Evolutionary conservation across 2,329 filamentous ascomycete species (phyloP), one percentile per base, ranked within the genome.

Genomic region (Hymenoscyphus scutula): DNA sequence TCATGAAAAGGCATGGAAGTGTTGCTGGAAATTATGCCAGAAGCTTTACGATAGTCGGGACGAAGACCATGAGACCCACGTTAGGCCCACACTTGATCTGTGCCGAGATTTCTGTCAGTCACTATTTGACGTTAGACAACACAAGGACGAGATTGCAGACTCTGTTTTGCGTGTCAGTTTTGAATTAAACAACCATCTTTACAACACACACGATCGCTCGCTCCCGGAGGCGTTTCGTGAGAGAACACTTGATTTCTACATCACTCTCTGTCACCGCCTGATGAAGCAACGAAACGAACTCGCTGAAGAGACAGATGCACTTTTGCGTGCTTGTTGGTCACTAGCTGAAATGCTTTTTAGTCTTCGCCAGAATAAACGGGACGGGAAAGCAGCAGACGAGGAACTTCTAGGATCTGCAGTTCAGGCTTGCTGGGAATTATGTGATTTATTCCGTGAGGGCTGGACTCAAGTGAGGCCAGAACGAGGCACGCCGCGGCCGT

Each of bases 291-390:
- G 91, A 62, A 89, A 85, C 59, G 89, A 91, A 30, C 76, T 93
- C 1, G 88, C 87, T 0, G 88, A 90, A 65, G 91, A 97, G 71
- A 94, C 91, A 0, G 92, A 97, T 74, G 88, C 90, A 6, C 81
- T 97, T 3, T 82, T 97, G 3, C 84, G 89, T 61, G 91, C 92
- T 25, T 97, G 93, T 73, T 97, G 94, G 94, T 85, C 88, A 2
- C 78, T 98, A 13, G 92, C 93, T 7, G 93, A 97, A 75, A 96
- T 96, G 87, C 84, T 98, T 0, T 97, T 97, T 76, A 96, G 87
- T 73, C 82, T 98, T 48, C 88, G 92, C 2, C 92, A 97, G 71
- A 94, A 88, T 74, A 87, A 84, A 66, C 83, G 89, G 37, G 91
- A 95, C 68, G 87, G 86, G 23, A 90, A 85, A 68, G 78, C 81